These are phyloP conservation scores for Magnolia sinica DNA, from an alignment of 164 flowering plant species.

Conservation along the genomic window DNA sequence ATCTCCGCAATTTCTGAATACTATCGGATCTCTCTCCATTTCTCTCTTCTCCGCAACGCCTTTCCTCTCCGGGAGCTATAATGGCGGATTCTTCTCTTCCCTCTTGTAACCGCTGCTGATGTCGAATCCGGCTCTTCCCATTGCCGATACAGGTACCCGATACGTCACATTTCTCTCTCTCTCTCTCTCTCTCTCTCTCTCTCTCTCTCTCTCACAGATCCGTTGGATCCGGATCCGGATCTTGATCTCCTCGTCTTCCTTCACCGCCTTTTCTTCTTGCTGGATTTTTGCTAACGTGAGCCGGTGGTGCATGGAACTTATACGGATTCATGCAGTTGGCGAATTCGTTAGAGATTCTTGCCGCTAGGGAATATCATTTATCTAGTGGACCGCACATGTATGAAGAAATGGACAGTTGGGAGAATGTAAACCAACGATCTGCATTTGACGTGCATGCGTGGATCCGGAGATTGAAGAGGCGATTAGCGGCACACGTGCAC, in stretches of 20 bases:
- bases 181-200: not conserved
- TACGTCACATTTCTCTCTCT: not conserved
- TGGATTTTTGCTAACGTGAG: no score
- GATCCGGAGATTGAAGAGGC: no score
- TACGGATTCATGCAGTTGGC: not conserved
- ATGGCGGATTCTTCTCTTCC: constrained; percentile 9
- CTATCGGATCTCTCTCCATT: not conserved
- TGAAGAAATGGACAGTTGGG: no score
- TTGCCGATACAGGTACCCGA: not conserved
- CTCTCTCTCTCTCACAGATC: not conserved
- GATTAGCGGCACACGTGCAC: no score
- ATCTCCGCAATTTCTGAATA: not conserved
- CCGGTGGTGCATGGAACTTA: not conserved
- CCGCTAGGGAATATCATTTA: no score
- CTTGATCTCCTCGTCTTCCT: not conserved
- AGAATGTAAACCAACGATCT: no score
- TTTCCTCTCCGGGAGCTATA: not conserved
- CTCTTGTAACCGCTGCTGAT: constrained; percentile 2
- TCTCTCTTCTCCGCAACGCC: not conserved
- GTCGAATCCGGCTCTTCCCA: not conserved
- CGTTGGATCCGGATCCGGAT: not conserved
- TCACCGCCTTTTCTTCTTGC: not conserved
- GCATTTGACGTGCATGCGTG: no score
- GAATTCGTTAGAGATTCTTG: no score
- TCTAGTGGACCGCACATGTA: no score